Base-by-base conservation (phyloP, 2,329 filamentous ascomycete species). In the Pyrenophora teres region DNA sequence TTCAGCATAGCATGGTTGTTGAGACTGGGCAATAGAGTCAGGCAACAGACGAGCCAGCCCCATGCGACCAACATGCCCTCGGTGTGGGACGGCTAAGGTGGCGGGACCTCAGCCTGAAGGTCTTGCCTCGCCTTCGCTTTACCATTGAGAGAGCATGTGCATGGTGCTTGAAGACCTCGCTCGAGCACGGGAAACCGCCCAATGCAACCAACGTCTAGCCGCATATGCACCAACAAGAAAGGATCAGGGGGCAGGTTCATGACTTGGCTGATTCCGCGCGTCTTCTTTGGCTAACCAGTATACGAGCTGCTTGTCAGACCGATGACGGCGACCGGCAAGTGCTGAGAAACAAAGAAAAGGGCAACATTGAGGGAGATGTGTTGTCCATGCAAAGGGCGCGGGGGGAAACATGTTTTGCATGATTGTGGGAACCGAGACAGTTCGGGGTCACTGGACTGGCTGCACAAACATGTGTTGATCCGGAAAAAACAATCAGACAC, bases 171-270 rank as follows among this genome's bases (percentile, higher is more conserved):
- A 37, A 46, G 30, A 46, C 54, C 56, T 62, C 59, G 65, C 65
- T 64, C 63, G 53, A 64, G 54, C 60, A 63, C 62, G 56, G 66
- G 63, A 65, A 54, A 57, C 61, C 62, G 63, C 59, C 56, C 57
- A 47, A 70, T 70, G 68, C 68, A 65, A 52, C 67, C 52, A 64
- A 62, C 45, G 61, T 62, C 67, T 72, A 71, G 69, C 65, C 63
- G 69, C 69, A 72, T 72, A 71, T 72, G 69, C 69, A 70, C 35
- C 21, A 41, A 41, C 16, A 53, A 49, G 54, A 44, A 64, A 64
- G 68, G 56, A 65, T 65, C 62, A 65, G 57, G 62, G 59, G 50
- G 49, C 49, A 49, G 50, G 32, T 32, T 50, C 47, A 42, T 52
- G 48, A 54, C 56, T 54, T 60, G 59, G 56, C 51, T 41, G 49